phyloP scores from a whole-genome alignment of 2,329 filamentous ascomycete genomes.

The Colletotrichum salicis region DNA sequence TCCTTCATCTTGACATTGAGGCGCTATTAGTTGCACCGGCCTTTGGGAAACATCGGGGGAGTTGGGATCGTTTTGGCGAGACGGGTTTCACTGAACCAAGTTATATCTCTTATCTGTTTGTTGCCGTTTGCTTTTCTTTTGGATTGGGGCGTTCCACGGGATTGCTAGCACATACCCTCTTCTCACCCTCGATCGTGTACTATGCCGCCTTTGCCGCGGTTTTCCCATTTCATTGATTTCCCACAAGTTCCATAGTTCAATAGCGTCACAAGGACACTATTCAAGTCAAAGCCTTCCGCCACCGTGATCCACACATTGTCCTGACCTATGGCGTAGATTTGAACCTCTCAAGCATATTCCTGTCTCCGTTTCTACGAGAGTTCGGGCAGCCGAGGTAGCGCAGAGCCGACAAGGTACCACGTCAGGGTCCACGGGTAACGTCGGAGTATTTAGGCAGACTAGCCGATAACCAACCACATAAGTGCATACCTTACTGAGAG shows the following conservation, averaged over 20 bases:
- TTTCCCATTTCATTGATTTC: not conserved
- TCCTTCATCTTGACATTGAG: slow-evolving; percentile 2
- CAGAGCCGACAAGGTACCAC: slow-evolving; percentile 2
- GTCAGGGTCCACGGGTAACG: slow-evolving; percentile 7
- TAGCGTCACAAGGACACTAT: slow-evolving; percentile 30
- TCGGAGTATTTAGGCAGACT: slow-evolving; percentile 6
- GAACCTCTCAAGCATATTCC: slow-evolving; percentile 2
- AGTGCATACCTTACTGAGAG: not conserved
- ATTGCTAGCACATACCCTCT: slow-evolving; percentile 32
- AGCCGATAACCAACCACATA: not conserved
- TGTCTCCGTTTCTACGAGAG: not conserved
- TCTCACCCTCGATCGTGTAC: slow-evolving; percentile 26
- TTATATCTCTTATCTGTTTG: slow-evolving; percentile 27
- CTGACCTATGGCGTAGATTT: not conserved
- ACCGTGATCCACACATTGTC: not conserved
- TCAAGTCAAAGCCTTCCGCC: slow-evolving; percentile 11
- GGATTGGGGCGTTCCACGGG: slow-evolving; percentile 29
- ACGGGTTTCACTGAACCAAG: slow-evolving; percentile 4
- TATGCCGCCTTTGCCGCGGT: not conserved
- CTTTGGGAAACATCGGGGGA: slow-evolving; percentile 26
- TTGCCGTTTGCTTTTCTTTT: slow-evolving; percentile 7
- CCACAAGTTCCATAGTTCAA: slow-evolving; percentile 21
- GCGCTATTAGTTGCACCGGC: slow-evolving; percentile 4
- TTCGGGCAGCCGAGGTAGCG: slow-evolving; percentile 1
- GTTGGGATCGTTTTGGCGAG: slow-evolving; percentile 18